Evolutionary conservation across 768 basidiomycete genomes (phyloP), one percentile per base, ranked within the genome.

Genomic region (Zangia roseola): DNA sequence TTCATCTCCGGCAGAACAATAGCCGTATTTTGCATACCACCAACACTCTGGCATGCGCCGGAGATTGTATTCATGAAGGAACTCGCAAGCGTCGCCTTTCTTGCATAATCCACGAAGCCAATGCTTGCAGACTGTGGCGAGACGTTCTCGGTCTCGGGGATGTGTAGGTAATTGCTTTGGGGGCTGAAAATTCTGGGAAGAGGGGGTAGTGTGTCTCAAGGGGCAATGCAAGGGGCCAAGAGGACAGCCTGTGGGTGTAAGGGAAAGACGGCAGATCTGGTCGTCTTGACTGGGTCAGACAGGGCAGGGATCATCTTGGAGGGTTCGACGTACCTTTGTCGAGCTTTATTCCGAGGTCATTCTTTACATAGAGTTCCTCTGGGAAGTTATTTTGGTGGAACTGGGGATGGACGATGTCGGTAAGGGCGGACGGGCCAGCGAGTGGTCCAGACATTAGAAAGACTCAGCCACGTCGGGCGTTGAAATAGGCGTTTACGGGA

Each of bases 1-100:
- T 69, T 98, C 94, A 58, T 95, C 94, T 48, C 97, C 95, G 17
- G 94, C 87, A 21, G 91, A 91, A 68, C 97, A 98, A 69, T 94
- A 98, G 14, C 97, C 97, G 61, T 93, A 94, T 69, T 95, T 97
- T 43, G 91, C 91, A 68, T 85, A 97, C 94, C 94, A 98, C 87
- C 93, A 97, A 62, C 97, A 98, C 67, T 97, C 92, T 6, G 97
- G 97, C 94, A 98, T 98, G 52, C 91, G 86, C 50, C 97, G 75
- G 43, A 99, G 79, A 67, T 98, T 97, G 75, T 97, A 99, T 73
- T 98, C 97, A 71, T 99, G 97, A 64, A 98, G 78, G 69, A 98
- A 99, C 72, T 98, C 97, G 73, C 97, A 99, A 21, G 88, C 86
- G 64, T 94, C 90, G 45, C 94, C 95, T 69, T 98, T 98, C 74